A percentile compares a stretch with the other conserved stretches of the same genome.
Evolutionary conservation across 2,329 filamentous ascomycete species (phyloP).

Genomic region (Clonostachys solani): DNA sequence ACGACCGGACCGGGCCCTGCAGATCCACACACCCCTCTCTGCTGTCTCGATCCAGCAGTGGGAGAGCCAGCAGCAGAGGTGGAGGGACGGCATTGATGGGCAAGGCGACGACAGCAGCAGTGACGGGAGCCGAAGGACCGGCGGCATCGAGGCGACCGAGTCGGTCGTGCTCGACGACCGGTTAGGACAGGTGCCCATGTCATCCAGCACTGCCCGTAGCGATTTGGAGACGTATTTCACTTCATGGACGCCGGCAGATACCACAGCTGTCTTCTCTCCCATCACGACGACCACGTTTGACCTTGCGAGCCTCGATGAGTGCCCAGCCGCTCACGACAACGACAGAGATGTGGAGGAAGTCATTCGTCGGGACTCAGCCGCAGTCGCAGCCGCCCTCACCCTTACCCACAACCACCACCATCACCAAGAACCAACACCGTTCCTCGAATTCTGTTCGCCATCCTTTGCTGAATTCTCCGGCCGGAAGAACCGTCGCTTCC

Average conservation of each 20-base stretch:
- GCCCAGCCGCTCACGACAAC: conserved; percentile 11
- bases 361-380: conserved; percentile 8
- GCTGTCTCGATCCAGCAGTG: conserved; percentile 1
- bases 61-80: conserved; percentile 3
- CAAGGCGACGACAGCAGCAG: not conserved
- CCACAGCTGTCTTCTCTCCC: conserved; percentile 17
- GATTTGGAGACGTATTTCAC: not conserved
- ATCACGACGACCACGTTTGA: conserved; percentile 22
- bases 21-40: not conserved
- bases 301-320: conserved; percentile 15
- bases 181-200: not conserved
- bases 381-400: conserved; percentile 11
- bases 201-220: not conserved
- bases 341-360: conserved; percentile 20
- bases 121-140: not conserved
- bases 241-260: conserved; percentile 4
- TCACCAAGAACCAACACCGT: conserved; percentile 16
- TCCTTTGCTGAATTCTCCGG: conserved; percentile 54
- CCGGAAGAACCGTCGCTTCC: conserved; percentile 45
- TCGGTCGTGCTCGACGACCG: not conserved
- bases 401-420: conserved; percentile 11
- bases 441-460: conserved; percentile 47
- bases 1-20: not conserved
- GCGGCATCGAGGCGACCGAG: not conserved
- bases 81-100: not conserved